Percentiles rank a stretch among this genome's conserved stretches.
These are phyloP conservation scores for Galeopsis tetrahit DNA, from an alignment of 257 asterid genomes.

Conservation along the genomic window DNA sequence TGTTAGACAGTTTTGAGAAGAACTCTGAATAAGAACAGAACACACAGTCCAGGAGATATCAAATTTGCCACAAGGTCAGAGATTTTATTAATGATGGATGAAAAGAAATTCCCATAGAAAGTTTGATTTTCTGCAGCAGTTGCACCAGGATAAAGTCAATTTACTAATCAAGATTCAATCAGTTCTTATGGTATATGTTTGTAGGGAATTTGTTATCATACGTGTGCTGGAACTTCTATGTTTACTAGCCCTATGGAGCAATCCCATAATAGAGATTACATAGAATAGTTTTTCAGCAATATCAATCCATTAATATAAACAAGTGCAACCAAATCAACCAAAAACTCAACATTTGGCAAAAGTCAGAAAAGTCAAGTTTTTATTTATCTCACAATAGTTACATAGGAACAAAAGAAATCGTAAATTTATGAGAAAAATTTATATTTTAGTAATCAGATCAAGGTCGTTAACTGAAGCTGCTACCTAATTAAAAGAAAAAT, in stretches of 20 bases:
- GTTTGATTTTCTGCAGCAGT: background rate
- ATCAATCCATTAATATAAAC: background rate
- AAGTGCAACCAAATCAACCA: background rate
- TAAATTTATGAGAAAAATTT: background rate
- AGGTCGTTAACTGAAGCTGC: background rate
- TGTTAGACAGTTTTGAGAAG: background rate
- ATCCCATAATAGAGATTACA: background rate
- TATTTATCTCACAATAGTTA: background rate
- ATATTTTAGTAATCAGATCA: background rate
- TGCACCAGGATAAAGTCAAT: background rate
- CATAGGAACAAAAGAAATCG: background rate
- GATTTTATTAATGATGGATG: background rate
- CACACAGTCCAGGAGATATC: background rate
- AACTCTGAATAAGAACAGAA: background rate
- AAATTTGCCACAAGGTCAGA: background rate
- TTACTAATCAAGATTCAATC: slow-evolving; percentile 11
- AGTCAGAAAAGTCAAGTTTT: background rate
- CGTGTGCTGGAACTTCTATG: slow-evolving; percentile 25
- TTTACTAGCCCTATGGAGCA: slow-evolving; percentile 7
- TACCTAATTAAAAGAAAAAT: background rate
- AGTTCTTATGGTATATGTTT: slow-evolving; percentile 1
- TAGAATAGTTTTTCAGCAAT: background rate
- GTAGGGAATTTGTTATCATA: background rate
- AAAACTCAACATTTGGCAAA: background rate
- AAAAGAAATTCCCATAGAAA: background rate